Percentiles rank a stretch among this genome's conserved stretches.
These are phyloP conservation scores for Solioccasus polychromus DNA, from an alignment of 768 basidiomycete species.

Conservation along the genomic window DNA sequence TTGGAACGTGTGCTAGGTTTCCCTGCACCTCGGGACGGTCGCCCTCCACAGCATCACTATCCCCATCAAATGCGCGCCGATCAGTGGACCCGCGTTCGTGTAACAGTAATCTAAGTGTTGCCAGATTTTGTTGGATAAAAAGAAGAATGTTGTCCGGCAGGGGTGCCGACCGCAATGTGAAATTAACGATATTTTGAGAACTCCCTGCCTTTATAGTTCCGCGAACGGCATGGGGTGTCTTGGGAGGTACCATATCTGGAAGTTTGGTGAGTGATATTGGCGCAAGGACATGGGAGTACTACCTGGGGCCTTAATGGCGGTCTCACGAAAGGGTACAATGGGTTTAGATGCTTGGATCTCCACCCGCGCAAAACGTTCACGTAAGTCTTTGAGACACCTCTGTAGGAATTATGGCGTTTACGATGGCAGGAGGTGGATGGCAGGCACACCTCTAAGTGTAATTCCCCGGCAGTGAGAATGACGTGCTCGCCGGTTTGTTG, in stretches of 20 bases:
- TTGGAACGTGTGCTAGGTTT: constrained; percentile 59
- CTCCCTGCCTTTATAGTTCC: constrained; percentile 77
- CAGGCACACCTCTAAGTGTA: constrained; percentile 82
- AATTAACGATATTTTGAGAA: constrained; percentile 69
- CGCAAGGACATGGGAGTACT: constrained; percentile 4
- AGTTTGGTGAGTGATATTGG: constrained; percentile 1
- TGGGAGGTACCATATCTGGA: constrained; percentile 85
- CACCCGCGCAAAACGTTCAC: constrained; percentile 90
- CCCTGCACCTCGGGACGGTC: constrained; percentile 48
- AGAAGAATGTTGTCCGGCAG: constrained; percentile 67
- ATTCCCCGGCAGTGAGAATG: constrained; percentile 91
- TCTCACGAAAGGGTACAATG: constrained; percentile 97
- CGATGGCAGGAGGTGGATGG: neutral
- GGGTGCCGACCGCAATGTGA: constrained; percentile 80
- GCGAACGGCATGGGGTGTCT: constrained; percentile 62
- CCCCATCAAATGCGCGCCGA: constrained; percentile 19
- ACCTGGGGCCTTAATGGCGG: constrained; percentile 80
- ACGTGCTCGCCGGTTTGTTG: constrained; percentile 98
- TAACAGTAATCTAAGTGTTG: constrained; percentile 59
- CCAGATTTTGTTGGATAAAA: constrained; percentile 75
- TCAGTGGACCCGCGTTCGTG: constrained; percentile 44
- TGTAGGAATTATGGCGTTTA: constrained; percentile 30
- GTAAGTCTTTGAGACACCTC: constrained; percentile 95
- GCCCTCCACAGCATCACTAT: constrained; percentile 26
- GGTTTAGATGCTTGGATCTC: constrained; percentile 93